Evolutionary conservation across 2,329 filamentous ascomycete genomes (phyloP).

Genomic region (Penicillium sp.): DNA sequence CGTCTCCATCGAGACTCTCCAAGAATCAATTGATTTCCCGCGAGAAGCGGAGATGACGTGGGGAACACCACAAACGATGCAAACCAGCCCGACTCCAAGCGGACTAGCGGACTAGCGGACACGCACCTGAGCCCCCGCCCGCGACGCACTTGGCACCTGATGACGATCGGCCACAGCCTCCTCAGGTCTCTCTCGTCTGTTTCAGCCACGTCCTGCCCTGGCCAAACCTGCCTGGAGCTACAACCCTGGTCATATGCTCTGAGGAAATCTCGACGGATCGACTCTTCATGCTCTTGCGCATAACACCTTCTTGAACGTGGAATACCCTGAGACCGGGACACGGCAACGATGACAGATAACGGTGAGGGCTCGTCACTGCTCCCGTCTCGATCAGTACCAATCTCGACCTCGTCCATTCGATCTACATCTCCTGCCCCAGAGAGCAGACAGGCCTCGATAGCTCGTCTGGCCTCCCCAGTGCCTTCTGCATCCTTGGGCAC

Average conservation of each 20-base stretch:
- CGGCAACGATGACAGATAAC: conserved; percentile 37
- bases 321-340: conserved; percentile 13
- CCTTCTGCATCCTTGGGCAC: conserved; percentile 46
- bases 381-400: conserved; percentile 24
- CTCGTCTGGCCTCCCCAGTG: conserved; percentile 58
- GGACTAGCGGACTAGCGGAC: neutral
- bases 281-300: neutral
- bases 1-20: conserved; percentile 6
- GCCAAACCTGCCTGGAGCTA: neutral
- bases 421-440: conserved; percentile 42
- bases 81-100: conserved; percentile 19
- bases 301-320: neutral
- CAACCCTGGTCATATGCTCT: neutral
- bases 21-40: neutral
- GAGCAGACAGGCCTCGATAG: conserved; percentile 56
- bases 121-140: neutral
- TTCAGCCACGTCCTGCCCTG: conserved; percentile 3
- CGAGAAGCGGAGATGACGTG: conserved; percentile 17
- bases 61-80: conserved; percentile 34
- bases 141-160: conserved; percentile 1
- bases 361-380: conserved; percentile 41
- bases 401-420: conserved; percentile 14
- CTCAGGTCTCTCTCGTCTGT: conserved; percentile 9
- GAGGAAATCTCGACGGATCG: neutral
- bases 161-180: conserved; percentile 13